Base-by-base conservation (phyloP, 2,329 filamentous ascomycete species). In the Penicillium sp. region DNA sequence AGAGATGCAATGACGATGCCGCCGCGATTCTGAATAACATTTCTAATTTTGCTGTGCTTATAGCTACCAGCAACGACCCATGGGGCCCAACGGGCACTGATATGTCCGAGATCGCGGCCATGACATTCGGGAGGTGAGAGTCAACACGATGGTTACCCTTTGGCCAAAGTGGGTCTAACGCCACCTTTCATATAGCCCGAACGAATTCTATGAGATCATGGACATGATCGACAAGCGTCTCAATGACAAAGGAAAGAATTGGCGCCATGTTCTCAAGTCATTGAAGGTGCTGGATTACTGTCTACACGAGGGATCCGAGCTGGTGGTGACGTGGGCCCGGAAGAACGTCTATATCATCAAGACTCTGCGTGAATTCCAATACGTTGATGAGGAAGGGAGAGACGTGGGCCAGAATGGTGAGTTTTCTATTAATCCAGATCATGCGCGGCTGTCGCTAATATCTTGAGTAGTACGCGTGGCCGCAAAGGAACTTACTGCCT, bases 291-390 rank as follows among this genome's bases (percentile, higher is more conserved):
- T 98, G 58, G 95, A 99, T 77, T 99, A 99, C 78, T 97, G 93
- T 78, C 83, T 99, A 58, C 95, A 99, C 75, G 95, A 99, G 76
- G 95, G 95, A 50, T 97, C 93, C 0, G 95, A 98, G 78, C 81
- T 97, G 64, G 92, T 97, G 36, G 95, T 99, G 52, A 97, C 94
- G 4, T 99, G 95, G 95, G 93, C 93, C 64, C 89, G 93, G 71
- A 96, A 98, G 81, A 98, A 96, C 75, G 89, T 97, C 66, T 99
- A 96, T 78, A 95, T 99, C 77, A 96, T 99, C 82, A 98, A 97
- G 82, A 99, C 95, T 33, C 79, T 99, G 75, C 89, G 95, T 73
- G 95, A 99, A 77, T 99, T 99, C 70, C 90, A 95, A 73, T 96
- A 98, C 75, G 86, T 96, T 54, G 95, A 99, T 66, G 95, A 99